A percentile compares a stretch with the other conserved stretches of the same genome.
Evolutionary conservation across 2,329 filamentous ascomycete genomes (phyloP).

Genomic region (Phialemoniopsis sp.): DNA sequence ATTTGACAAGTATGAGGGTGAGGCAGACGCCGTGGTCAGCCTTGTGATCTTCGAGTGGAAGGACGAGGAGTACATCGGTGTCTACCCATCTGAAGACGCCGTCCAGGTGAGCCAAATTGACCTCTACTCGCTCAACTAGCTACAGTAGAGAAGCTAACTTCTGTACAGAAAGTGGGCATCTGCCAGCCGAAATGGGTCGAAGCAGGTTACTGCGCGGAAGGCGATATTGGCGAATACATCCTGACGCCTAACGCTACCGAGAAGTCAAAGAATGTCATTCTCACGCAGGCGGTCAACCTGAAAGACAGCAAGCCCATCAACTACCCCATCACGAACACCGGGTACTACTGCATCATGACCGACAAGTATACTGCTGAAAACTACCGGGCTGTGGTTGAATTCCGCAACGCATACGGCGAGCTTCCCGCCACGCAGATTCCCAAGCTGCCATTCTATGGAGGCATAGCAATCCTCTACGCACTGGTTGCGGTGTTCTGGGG

Average conservation of each 20-base stretch:
- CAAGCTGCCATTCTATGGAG: constrained; percentile 95
- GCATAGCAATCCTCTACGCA: constrained; percentile 88
- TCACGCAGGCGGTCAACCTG: constrained; percentile 78
- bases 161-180: constrained; percentile 44
- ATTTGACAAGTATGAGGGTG: constrained; percentile 59
- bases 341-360: constrained; percentile 92
- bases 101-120: constrained; percentile 40
- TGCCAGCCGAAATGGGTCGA: constrained; percentile 72
- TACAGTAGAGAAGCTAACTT: constrained; percentile 21
- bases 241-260: constrained; percentile 71
- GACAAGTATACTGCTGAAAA: constrained; percentile 62
- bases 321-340: constrained; percentile 83
- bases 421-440: constrained; percentile 93
- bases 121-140: background rate
- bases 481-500: constrained; percentile 85
- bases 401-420: constrained; percentile 94
- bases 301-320: constrained; percentile 71
- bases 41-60: constrained; percentile 92
- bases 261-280: constrained; percentile 65
- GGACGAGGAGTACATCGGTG: constrained; percentile 75
- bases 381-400: constrained; percentile 81
- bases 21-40: constrained; percentile 72
- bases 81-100: constrained; percentile 51
- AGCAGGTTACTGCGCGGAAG: constrained; percentile 66
- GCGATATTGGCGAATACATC: constrained; percentile 82